Evolutionary conservation across 2,329 filamentous ascomycete genomes (phyloP), one percentile per base, ranked within the genome.

Genomic region (Aspergillus clavatus): DNA sequence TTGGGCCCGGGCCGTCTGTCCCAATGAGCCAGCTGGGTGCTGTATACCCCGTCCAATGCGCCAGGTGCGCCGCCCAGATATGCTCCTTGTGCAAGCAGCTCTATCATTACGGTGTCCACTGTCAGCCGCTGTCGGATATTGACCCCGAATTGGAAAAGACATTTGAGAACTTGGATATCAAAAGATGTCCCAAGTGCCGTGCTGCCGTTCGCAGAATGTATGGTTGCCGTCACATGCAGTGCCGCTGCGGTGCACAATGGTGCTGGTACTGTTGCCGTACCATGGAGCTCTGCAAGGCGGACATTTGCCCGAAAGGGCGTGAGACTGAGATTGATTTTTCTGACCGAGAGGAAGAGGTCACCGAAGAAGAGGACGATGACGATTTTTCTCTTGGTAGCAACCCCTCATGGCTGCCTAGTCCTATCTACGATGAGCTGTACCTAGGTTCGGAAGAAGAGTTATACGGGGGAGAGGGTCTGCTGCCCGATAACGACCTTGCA

Each of bases 171-270:
- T 75, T 69, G 61, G 69, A 72, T 3, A 72, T 75, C 56, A 78
- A 76, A 55, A 62, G 66, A 7, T 79, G 76, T 43, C 75, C 75
- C 0, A 71, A 71, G 43, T 78, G 75, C 48, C 62, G 66, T 1
- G 62, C 70, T n/a, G 75, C 70, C 7, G 58, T 78, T 12, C 66
- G 68, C 49, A 67, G 68, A 42, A 74, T 77, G 68, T 72, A 54
- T 46, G 76, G 75, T 5, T 79, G 75, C 52, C 56, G 58, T 26
- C 72, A 76, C 40, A 71, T 78, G 52, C 57, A 66, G 42, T 78
- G 75, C 45, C 58, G 62, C 11, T 78, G 76, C 43, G 73, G 74
- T 10, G 71, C 72, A 7, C 68, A 75, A 40, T 78, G 71, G 58
- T 79, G 76, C 56, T 79, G 71, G 66, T 51, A 54, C 6, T 79